phyloP scores from a whole-genome alignment of 345 rosid genomes.

The Syzygium grande region DNA sequence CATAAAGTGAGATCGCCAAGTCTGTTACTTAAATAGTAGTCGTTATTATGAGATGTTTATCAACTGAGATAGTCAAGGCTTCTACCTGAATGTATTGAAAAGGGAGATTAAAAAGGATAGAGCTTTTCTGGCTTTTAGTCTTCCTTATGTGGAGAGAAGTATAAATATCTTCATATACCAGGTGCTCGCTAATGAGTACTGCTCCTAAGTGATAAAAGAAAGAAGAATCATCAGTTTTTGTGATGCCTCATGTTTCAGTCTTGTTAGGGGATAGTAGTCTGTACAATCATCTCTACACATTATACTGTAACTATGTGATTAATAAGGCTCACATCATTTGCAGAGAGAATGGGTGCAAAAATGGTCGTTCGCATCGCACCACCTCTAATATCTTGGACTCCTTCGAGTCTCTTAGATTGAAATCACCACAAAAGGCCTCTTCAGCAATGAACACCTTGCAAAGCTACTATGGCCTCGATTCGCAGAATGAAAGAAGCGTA shows the following conservation, averaged over 20 bases:
- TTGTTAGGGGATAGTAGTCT: background rate
- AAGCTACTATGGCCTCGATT: slow-evolving; percentile 35
- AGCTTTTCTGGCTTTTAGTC: background rate
- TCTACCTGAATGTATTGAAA: background rate
- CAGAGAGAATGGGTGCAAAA: slow-evolving; percentile 11
- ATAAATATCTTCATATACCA: background rate
- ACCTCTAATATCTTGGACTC: slow-evolving; percentile 21
- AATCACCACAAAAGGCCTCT: slow-evolving; percentile 28
- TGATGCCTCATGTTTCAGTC: background rate
- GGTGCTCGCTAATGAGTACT: background rate
- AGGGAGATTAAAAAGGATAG: background rate
- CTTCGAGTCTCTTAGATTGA: slow-evolving; percentile 26
- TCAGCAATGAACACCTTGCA: slow-evolving; percentile 53
- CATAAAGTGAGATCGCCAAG: background rate
- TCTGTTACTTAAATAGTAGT: background rate
- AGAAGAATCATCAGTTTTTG: background rate
- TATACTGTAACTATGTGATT: background rate
- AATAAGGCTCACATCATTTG: slow-evolving; percentile 2
- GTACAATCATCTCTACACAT: background rate
- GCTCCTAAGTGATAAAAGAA: background rate
- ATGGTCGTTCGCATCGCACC: slow-evolving; percentile 2
- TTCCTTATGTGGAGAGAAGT: background rate
- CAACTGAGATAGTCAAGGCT: background rate
- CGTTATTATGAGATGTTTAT: background rate
- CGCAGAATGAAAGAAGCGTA: slow-evolving; percentile 10